Conservation (phyloP, 257 asterid genomes). For the Salvia hispanica region DNA sequence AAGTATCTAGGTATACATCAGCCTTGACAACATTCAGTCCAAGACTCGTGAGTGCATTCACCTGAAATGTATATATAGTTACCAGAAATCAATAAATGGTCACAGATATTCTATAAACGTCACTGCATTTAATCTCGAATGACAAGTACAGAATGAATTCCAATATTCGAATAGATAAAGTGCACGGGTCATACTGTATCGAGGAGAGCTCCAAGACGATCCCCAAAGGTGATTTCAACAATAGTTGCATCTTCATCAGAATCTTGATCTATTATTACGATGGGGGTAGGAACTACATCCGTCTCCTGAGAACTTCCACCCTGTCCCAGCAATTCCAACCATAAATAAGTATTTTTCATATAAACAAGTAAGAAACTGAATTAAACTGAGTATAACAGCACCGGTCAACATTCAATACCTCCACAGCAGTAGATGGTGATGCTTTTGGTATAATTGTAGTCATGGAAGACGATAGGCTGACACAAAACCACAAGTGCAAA, state of each 20-base stretch:
- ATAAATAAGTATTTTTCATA: constrained; percentile 18
- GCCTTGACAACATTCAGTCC: constrained; percentile 96
- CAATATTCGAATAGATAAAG: constrained; percentile 7
- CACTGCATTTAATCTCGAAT: neutral
- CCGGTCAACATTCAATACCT: constrained; percentile 51
- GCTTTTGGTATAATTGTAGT: constrained; percentile 57
- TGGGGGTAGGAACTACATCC: constrained; percentile 59
- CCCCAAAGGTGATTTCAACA: constrained; percentile 92
- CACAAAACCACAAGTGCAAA: constrained; percentile 30
- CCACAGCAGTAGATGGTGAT: constrained; percentile 64
- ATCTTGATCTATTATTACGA: constrained; percentile 85
- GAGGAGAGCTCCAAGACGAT: constrained; percentile 93
- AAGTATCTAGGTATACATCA: constrained; percentile 85
- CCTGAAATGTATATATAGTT: constrained; percentile 49
- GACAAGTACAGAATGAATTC: neutral
- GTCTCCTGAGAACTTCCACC: constrained; percentile 44
- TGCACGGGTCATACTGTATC: constrained; percentile 63
- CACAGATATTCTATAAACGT: constrained; percentile 4
- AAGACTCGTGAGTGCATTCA: constrained; percentile 79
- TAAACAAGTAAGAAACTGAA: constrained; percentile 8
- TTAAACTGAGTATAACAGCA: constrained; percentile 16
- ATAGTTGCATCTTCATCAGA: constrained; percentile 86
- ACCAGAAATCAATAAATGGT: constrained; percentile 31
- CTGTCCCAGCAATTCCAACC: constrained; percentile 47
- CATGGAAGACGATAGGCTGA: constrained; percentile 55